A percentile compares a stretch with the other conserved stretches of the same genome.
Evolutionary conservation across 148 eudicot genomes (phyloP).

Genomic region (Silene conica): DNA sequence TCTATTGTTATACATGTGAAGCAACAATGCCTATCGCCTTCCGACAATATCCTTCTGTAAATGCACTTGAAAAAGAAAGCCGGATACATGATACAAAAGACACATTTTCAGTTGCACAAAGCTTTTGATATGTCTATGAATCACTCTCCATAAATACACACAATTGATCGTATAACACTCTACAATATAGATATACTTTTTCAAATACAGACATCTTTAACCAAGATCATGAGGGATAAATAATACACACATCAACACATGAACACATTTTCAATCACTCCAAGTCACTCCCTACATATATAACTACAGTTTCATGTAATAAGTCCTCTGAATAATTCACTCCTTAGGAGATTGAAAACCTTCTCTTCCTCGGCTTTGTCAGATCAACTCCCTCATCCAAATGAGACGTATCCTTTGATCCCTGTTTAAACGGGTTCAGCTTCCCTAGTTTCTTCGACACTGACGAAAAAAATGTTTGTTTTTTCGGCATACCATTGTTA

Average conservation of each 20-base stretch:
- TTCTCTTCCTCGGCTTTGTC: constrained; percentile 80
- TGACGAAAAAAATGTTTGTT: constrained; percentile 68
- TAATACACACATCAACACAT: neutral
- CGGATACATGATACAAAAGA: no score
- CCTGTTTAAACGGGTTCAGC: constrained; percentile 86
- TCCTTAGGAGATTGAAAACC: constrained; percentile 75
- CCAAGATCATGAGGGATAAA: neutral
- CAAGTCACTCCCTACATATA: neutral
- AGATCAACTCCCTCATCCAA: constrained; percentile 59
- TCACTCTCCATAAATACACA: neutral
- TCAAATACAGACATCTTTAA: neutral
- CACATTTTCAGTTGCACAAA: neutral
- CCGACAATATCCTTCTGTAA: no score
- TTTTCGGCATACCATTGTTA: constrained; percentile 24
- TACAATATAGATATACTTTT: no score
- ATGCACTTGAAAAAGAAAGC: no score
- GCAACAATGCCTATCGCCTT: no score
- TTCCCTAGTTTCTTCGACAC: constrained; percentile 82
- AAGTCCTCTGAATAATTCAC: neutral
- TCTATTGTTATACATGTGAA: no score
- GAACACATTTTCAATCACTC: neutral
- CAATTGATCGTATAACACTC: neutral
- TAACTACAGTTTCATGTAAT: neutral
- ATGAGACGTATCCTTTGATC: constrained; percentile 77
- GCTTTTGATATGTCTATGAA: neutral